These are phyloP conservation scores for Vickermania spadyakhi DNA, from an alignment of 208 protist species.

Conservation along the genomic window DNA sequence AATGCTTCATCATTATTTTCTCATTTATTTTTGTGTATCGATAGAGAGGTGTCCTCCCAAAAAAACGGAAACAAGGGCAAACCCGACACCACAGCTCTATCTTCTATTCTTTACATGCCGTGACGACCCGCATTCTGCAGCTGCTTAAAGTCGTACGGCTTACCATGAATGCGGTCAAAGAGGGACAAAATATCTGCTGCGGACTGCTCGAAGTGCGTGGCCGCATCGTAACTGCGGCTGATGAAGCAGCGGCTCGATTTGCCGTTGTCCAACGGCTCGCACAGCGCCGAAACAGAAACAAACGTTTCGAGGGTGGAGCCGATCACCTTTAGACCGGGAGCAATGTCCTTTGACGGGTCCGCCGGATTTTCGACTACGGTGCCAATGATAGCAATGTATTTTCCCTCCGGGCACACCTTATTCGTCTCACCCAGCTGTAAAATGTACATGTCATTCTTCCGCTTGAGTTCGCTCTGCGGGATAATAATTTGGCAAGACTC, in stretches of 20 bases:
- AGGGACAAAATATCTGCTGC: constrained; percentile 95
- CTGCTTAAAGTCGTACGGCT: constrained; percentile 79
- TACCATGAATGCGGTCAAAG: constrained; percentile 95
- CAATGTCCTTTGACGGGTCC: constrained; percentile 92
- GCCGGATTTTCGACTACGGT: constrained; percentile 94
- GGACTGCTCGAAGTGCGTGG: constrained; percentile 98
- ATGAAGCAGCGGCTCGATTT: constrained; percentile 91
- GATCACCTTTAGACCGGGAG: constrained; percentile 90
- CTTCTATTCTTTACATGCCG: not conserved
- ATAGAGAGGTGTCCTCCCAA: constrained; percentile 1
- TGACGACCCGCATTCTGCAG: constrained; percentile 29
- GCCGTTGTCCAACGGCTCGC: constrained; percentile 89
- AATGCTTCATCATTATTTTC: too few relatives aligned
- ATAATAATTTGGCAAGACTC: constrained; percentile 97
- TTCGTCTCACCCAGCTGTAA: constrained; percentile 89
- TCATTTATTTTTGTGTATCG: not conserved
- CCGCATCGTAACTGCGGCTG: constrained; percentile 94
- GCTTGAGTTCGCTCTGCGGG: constrained; percentile 91
- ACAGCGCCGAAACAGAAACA: constrained; percentile 81
- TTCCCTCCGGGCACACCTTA: constrained; percentile 95
- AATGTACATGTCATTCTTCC: constrained; percentile 98
- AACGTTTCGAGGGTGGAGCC: constrained; percentile 88
- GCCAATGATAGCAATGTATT: constrained; percentile 96
- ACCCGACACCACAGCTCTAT: not conserved
- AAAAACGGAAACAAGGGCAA: constrained; percentile 1